phyloP scores from a whole-genome alignment of 176 grass and related monocot genomes.

The Pontederia crassipes region DNA sequence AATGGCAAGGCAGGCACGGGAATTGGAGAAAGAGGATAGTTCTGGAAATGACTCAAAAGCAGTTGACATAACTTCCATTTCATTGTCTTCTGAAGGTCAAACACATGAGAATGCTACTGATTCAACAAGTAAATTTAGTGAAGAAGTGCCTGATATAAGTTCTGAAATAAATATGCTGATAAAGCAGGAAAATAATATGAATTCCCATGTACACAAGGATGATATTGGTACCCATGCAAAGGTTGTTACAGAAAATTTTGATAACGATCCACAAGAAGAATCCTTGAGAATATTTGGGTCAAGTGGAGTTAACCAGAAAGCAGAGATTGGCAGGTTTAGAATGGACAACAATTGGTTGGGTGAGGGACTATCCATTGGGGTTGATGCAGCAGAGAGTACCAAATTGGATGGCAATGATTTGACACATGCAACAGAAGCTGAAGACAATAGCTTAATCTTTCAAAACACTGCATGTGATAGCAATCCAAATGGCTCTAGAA shows the following conservation, averaged over 20 bases:
- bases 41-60: background rate
- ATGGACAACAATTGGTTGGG: background rate
- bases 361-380: background rate
- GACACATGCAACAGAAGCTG: background rate
- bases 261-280: background rate
- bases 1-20: constrained; percentile 21
- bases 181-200: background rate
- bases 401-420: background rate
- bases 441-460: background rate
- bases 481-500: constrained; percentile 3
- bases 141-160: constrained; percentile 3
- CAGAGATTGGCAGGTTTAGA: background rate
- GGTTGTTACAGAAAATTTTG: background rate
- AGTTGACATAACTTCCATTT: background rate
- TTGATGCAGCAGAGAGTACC: background rate
- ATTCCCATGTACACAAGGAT: constrained; percentile 1
- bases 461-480: constrained; percentile 6
- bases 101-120: background rate
- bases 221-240: background rate
- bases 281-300: background rate
- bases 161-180: background rate
- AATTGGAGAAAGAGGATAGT: constrained; percentile 21
- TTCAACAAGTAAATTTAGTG: background rate
- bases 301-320: background rate
- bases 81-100: background rate